Evolutionary conservation across 2,329 filamentous ascomycete species (phyloP), one percentile per base, ranked within the genome.

Genomic region (Fusarium euwallaceae): DNA sequence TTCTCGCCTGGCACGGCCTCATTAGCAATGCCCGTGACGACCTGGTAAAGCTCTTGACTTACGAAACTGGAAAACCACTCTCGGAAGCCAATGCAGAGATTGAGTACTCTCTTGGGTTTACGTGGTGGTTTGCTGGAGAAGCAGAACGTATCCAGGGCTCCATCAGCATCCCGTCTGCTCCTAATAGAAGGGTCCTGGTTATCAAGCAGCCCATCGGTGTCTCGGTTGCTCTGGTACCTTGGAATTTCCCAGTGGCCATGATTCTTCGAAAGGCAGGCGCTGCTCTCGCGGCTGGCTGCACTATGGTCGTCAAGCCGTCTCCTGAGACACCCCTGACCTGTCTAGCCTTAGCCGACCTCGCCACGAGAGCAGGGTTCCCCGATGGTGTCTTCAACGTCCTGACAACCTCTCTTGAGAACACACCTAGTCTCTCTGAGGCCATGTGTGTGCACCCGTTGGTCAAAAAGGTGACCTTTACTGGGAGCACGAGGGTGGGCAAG

Each of bases 391-490:
- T 97, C 34, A 87, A 86, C 51, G 82, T 87, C 4, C 58, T 87
- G 62, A 84, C 85, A 0, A 87, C 86, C 0, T 84, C 82, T 16
- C 74, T 86, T 9, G 80, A 80, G 1, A 84, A 85, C 61, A 87
- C 86, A 0, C 86, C 86, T 0, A 66, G 74, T 1, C 78, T 88
- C 5, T 84, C 84, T 8, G 86, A 87, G 76, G 82, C 83, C 6
- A 82, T 88, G 4, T 87, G 86, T 71, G 80, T 83, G 43, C 85
- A 87, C 66, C 83, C 83, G 0, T 65, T 81, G 1, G 82, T 87
- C 4, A 84, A 83, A 68, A 95, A 95, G 80, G 86, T 95, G 69
- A 93, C 92, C 71, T 96, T 95, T 78, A 95, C 93, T 0, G 94
- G 94, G 7, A 58, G 48, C 77, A 94, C 93, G 0, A 83, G 85